Base-by-base conservation (phyloP, 1,139 yeast species). In the Sugiyamaella novakii region DNA sequence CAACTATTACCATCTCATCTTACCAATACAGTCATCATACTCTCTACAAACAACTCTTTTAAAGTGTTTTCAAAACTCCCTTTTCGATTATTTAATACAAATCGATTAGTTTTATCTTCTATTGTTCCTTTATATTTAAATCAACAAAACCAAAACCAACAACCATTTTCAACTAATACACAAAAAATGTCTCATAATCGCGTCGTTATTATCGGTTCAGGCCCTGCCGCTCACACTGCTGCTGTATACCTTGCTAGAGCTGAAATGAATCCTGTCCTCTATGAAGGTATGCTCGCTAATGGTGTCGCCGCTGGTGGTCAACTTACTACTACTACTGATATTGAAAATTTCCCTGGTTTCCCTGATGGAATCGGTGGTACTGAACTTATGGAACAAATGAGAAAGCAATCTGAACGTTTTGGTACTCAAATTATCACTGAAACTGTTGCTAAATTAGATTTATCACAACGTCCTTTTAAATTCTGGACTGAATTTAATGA, bases 301-400 rank as follows among this genome's bases (percentile, higher is more conserved):
- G 98, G 98, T 57, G 81, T 91, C 60, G 98, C 98, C 45, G 97
- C 98, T 25, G 98, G 98, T 61, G 98, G 98, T 55, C 98, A 92
- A 74, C 79, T 92, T 63, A 92, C 98, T 58, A 92, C 98, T 58
- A 92, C 98, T 56, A 92, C 98, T 14, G 98, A 92, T 22, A 64
- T 69, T 47, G 98, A 92, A 72, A 92, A 92, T 76, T 92, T 91
- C 78, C 98, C 98, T 33, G 98, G 98, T 50, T 92, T 92, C 80
- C 98, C 98, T 51, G 80, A 82, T 43, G 98, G 96, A n/a, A 79
- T 92, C 65, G 79, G 82, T 51, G 98, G 98, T 57, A 69, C 88
- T 34, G 84, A 79, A 51, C 79, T 92, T 63, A 94, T 92, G 95
- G 97, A 91, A 54, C 79, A 81, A 65, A 92, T 92, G 98, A 84